Base-by-base conservation (phyloP, 1,284 basidiomycete species). In the Puccinia hordei region DNA sequence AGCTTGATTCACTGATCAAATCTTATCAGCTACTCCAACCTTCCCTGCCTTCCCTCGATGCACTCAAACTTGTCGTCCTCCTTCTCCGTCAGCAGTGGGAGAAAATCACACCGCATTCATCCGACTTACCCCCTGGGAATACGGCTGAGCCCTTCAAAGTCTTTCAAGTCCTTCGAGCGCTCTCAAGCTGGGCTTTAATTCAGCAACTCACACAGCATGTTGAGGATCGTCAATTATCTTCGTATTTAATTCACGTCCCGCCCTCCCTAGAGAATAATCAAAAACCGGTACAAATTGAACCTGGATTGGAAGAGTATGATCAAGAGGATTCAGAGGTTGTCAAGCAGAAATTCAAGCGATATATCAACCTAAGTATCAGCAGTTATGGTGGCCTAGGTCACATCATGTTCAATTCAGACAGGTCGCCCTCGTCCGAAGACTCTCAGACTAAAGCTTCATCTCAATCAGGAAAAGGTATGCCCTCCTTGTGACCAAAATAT, bases 361-460 rank as follows among this genome's bases (percentile, higher is more conserved):
- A 75, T 30, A 61, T 61, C 22, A 38, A 61, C n/a, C 73, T 75
- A 30, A 63, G 38, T 75, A 27, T 61, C 0, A 75, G 73, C 33
- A 75, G 73, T 24, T 75, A 75, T 63, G 73, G 73, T 8, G 73
- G 73, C 9, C 30, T 75, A 44, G 73, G 73, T 35, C 59, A 75
- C n/a, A 41, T 75, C 41, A 35, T 75, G 3, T 75, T 75, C 19
- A 33, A 13, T 22, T 19, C 69, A 4, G 22, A n/a, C 22, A 44
- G 30, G 33, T 4, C 69, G 3, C 63, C 63, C 41, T 46, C 63
- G 13, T 44, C 63, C 22, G 24, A 30, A 41, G 12, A 12, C 12
- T 22, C 63, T 46, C 33, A 65, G 6, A n/a, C 55, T 57, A 57
- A 57, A 13, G 2, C 55, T 27, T 57, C 55, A 9, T 57, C 55